Conservation (phyloP, 306 rosid genomes). For the Quercus gilva region DNA sequence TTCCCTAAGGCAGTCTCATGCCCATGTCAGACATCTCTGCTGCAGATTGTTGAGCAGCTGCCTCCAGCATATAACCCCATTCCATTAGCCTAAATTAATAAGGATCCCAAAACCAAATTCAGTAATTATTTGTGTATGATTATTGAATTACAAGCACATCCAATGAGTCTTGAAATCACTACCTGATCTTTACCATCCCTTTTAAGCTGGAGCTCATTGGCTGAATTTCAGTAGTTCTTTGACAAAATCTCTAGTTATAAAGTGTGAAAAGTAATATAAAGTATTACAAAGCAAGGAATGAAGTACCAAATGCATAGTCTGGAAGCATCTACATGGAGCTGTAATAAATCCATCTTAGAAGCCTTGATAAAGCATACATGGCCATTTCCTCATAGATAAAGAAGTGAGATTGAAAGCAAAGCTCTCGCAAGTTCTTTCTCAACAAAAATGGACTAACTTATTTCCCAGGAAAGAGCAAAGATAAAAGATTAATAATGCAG, state of each 20-base stretch:
- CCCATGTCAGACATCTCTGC: neutral
- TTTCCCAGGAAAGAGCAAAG: neutral
- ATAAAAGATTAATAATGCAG: neutral
- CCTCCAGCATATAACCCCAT: neutral
- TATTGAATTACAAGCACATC: neutral
- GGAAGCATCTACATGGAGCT: neutral
- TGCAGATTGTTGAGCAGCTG: neutral
- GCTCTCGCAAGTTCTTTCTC: neutral
- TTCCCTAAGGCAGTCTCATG: neutral
- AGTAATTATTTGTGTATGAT: neutral
- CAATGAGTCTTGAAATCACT: neutral
- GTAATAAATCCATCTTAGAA: neutral
- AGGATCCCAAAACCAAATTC: neutral
- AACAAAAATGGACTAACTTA: neutral
- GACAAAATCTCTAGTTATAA: neutral
- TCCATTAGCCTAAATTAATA: neutral
- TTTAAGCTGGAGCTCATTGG: neutral
- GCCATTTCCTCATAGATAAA: neutral
- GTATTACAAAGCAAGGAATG: neutral
- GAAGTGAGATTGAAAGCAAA: neutral
- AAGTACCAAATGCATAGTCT: neutral
- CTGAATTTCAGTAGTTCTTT: neutral
- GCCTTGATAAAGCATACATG: neutral
- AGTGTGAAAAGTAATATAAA: neutral
- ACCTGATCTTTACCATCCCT: neutral